Evolutionary conservation across 2,329 filamentous ascomycete species (phyloP), one percentile per base, ranked within the genome.

Genomic region (Anthostomella pinea): DNA sequence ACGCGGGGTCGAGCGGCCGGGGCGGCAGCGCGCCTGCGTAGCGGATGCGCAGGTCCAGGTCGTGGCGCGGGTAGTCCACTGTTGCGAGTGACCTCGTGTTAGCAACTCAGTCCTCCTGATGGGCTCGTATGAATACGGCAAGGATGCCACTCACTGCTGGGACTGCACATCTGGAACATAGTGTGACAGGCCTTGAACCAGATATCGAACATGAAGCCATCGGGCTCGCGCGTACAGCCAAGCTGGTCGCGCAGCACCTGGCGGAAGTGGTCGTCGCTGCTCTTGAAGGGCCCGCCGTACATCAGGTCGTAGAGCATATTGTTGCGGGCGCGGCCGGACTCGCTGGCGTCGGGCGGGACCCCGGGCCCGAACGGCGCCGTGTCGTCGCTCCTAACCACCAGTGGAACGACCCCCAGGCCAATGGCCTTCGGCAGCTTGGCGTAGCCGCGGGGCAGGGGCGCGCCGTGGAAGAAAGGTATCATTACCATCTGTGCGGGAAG

Each of bases 1-100:
- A 57, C 23, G 51, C 48, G 0, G 49, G 30, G 21, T 58, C 50
- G 35, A 60, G 8, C 3, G 49, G 40, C 24, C 58, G 58, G n/a
- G 56, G 57, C 0, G 64, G 60, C 4, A 69, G 39, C 4, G 58
- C 64, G 3, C 73, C 73, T 15, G 63, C 59, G 37, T 67, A 75
- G 6, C 62, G 59, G 17, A 75, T 52, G 10, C 60, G 59, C 0
- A 58, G 38, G 6, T 64, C 61, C 3, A 67, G 41, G 39, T 66
- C 63, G 20, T 45, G 54, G 3, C 62, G 46, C 1, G 51, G 53
- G 33, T 60, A 65, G 38, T 67, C 63, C 7, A 63, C n/a, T n/a
- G n/a, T n/a, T n/a, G n/a, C n/a, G n/a, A n/a, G n/a, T n/a, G n/a
- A n/a, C n/a, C n/a, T n/a, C n/a, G n/a, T n/a, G n/a, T n/a, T n/a